Evolutionary conservation across 2,329 filamentous ascomycete species (phyloP), one percentile per base, ranked within the genome.

Genomic region (Chrysoporthe austroafricana): DNA sequence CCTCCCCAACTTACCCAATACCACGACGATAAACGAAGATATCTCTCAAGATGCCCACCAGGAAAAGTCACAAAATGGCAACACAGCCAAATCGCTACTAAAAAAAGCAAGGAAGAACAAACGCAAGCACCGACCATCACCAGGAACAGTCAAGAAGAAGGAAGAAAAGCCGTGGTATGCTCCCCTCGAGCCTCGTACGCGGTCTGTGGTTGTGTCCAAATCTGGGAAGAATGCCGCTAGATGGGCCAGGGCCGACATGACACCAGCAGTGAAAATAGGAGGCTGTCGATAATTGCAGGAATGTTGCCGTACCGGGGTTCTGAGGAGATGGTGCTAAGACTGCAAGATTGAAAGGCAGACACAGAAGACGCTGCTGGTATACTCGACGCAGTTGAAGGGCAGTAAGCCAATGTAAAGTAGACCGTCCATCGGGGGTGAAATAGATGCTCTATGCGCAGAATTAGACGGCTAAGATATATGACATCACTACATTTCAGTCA

Each of bases 71-170:
- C 21, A 54, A 14, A 13, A 3, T 16, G 26, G 34, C 32, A 21
- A 61, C 21, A 13, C 48, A 21, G n/a, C 32, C n/a, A 52, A 1
- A 5, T 2, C 52, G 14, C 13, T 26, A 2, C 4, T 7, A 26
- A 57, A 46, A 13, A 57, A 13, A 43, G 48, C 39, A 11, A 36
- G 63, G n/a, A 68, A 16, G 42, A 60, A 63, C 36, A 50, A 16
- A 5, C 60, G 59, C 21, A 63, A 52, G 36, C 46, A 11, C 9
- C 57, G 66, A 21, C 18, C 16, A 1, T 14, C 14, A 26, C 34
- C 21, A 4, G 7, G 42, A 72, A 74, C 61, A 69, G 72, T 16
- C 46, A 64, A 46, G 14, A 46, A 67, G 46, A 48, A 65, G 14
- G 63, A 32, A 18, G 59, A 63, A n/a, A 50, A 60, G 9, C 66